Conservation (phyloP, 768 basidiomycete species). For the Leccinum subtestaceum region DNA sequence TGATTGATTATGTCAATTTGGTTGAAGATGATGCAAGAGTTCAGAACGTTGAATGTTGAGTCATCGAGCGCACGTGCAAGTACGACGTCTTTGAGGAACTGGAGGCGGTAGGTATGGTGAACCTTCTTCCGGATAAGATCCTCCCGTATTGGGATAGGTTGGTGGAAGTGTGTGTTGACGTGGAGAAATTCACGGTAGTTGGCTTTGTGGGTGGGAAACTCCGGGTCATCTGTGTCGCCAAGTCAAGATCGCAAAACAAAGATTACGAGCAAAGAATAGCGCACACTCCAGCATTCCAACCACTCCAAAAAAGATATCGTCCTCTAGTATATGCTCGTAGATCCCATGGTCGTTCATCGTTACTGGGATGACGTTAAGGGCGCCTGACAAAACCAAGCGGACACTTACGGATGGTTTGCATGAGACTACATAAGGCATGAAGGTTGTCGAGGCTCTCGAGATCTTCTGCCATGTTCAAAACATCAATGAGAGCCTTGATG, state of each 20-base stretch:
- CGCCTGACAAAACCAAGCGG: not conserved
- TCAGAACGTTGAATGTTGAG: slow-evolving; percentile 94
- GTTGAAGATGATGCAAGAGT: slow-evolving; percentile 97
- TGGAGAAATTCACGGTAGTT: slow-evolving; percentile 93
- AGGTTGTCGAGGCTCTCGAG: slow-evolving; percentile 87
- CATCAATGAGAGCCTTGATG: slow-evolving; percentile 79
- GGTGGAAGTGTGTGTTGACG: slow-evolving; percentile 79
- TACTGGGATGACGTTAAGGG: slow-evolving; percentile 46
- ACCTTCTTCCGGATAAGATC: slow-evolving; percentile 77
- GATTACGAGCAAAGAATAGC: slow-evolving; percentile 30
- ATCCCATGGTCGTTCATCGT: slow-evolving; percentile 92
- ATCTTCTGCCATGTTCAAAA: slow-evolving; percentile 88
- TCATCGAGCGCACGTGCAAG: slow-evolving; percentile 94
- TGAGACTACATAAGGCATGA: slow-evolving; percentile 85
- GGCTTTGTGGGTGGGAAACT: slow-evolving; percentile 94
- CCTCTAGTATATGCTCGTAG: slow-evolving; percentile 92
- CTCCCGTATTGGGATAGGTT: slow-evolving; percentile 84
- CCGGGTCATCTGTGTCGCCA: slow-evolving; percentile 77
- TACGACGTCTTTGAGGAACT: slow-evolving; percentile 97
- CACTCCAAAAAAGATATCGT: slow-evolving; percentile 89
- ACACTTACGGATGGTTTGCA: slow-evolving; percentile 88
- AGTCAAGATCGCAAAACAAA: slow-evolving; percentile 12
- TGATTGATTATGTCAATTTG: slow-evolving; percentile 97
- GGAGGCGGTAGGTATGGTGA: slow-evolving; percentile 95
- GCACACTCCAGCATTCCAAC: slow-evolving; percentile 96